Conservation (phyloP, 2,329 filamentous ascomycete species). For the Fusarium illudens region DNA sequence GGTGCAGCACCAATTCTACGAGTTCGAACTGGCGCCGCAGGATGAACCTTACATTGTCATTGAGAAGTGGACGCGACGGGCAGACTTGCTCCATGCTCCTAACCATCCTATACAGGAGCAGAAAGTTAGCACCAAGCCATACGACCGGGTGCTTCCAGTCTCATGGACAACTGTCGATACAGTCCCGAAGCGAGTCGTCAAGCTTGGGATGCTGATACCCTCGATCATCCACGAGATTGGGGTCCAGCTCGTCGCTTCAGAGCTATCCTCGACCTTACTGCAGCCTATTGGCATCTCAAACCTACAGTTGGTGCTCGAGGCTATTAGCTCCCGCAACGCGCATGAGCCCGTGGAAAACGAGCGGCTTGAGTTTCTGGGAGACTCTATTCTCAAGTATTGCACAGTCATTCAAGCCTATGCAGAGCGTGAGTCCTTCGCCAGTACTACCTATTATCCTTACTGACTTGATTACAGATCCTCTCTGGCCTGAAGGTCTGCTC, state of each 20-base stretch:
- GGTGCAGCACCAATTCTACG: conserved; percentile 50
- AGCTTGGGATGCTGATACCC: conserved; percentile 72
- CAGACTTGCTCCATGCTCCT: conserved; percentile 65
- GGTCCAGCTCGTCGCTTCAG: conserved; percentile 67
- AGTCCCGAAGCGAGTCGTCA: conserved; percentile 54
- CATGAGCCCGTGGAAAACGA: conserved; percentile 75
- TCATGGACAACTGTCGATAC: conserved; percentile 59
- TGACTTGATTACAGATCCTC: conserved; percentile 57
- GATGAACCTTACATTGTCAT: conserved; percentile 61
- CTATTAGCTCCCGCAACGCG: conserved; percentile 73
- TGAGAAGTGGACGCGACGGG: conserved; percentile 60
- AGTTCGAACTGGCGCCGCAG: conserved; percentile 51
- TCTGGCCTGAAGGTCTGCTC: conserved; percentile 81
- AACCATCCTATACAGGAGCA: conserved; percentile 4
- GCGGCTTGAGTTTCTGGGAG: conserved; percentile 85
- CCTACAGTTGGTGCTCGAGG: conserved; percentile 67
- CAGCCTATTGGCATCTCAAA: conserved; percentile 59
- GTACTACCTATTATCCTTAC: background rate
- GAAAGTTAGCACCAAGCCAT: conserved; percentile 52
- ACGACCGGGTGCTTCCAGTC: conserved; percentile 55
- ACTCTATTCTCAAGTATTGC: conserved; percentile 81
- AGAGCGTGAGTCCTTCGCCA: conserved; percentile 51
- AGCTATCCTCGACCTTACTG: conserved; percentile 57
- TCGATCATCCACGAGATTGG: conserved; percentile 77
- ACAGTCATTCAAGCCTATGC: conserved; percentile 71